Percentiles rank a stretch among this genome's conserved stretches.
These are phyloP conservation scores for Zychaea mexicana DNA, from an alignment of 371 early-diverging fungal genomes.

Conservation along the genomic window DNA sequence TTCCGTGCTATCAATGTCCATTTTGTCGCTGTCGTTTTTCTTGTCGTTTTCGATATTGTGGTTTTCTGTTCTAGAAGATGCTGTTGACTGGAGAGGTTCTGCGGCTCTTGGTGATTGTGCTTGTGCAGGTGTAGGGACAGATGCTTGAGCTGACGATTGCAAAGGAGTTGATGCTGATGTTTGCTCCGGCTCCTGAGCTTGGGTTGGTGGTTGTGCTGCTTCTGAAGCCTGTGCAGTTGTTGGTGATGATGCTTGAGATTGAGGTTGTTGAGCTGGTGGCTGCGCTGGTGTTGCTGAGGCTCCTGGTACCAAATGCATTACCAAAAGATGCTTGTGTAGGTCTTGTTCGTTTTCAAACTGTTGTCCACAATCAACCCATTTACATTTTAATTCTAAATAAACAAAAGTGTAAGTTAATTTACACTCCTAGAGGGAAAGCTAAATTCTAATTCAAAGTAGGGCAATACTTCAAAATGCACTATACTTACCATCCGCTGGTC, in stretches of 20 bases:
- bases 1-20: neutral
- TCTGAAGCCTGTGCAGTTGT: too few species aligned
- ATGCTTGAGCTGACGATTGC: too few species aligned
- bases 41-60: neutral
- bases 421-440: too few species aligned
- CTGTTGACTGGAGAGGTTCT: neutral
- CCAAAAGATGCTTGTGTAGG: constrained; percentile 49
- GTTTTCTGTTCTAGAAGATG: neutral
- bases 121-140: too few species aligned
- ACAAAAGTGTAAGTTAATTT: neutral
- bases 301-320: neutral
- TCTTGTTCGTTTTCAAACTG: constrained; percentile 44
- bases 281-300: neutral
- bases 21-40: neutral
- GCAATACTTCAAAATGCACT: too few species aligned
- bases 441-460: neutral
- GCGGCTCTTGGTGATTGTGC: too few species aligned
- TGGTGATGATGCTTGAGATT: too few species aligned
- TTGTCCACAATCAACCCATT: constrained; percentile 54
- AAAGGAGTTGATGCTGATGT: too few species aligned
- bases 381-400: constrained; percentile 23
- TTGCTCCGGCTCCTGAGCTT: neutral
- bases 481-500: constrained; percentile 13
- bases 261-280: neutral
- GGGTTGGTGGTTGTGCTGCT: neutral